Percentiles rank a stretch among this genome's conserved stretches.
phyloP scores from a whole-genome alignment of 164 flowering plant genomes.

The Magnolia kwangsiensis region DNA sequence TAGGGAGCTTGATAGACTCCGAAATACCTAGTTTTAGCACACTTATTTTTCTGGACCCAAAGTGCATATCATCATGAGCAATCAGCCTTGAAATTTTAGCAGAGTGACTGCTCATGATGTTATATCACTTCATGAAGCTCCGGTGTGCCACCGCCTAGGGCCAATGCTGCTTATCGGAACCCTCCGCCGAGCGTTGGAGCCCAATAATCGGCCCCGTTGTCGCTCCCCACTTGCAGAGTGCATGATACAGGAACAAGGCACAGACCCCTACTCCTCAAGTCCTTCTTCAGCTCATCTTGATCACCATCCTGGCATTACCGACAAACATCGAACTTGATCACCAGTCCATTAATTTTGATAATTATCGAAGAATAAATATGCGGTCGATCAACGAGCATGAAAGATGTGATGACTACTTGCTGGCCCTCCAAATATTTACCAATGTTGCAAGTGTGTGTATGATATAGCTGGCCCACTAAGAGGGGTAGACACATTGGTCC shows the following conservation, averaged over 20 bases:
- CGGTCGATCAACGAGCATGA: too few species aligned
- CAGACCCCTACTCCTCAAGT: constrained; percentile 76
- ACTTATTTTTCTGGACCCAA: constrained; percentile 9
- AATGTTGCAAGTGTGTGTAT: too few species aligned
- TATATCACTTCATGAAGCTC: constrained; percentile 45
- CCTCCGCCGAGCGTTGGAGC: constrained; percentile 58
- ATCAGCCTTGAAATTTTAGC: constrained; percentile 68
- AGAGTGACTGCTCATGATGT: constrained; percentile 90
- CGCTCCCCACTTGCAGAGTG: constrained; percentile 68
- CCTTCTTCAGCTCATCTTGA: constrained; percentile 45
- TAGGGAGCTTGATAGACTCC: background rate
- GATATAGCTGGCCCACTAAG: too few species aligned
- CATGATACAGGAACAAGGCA: constrained; percentile 74
- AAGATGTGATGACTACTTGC: too few species aligned
- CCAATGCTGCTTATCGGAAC: constrained; percentile 25
- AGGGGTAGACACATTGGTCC: too few species aligned
- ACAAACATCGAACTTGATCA: background rate
- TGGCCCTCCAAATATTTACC: too few species aligned
- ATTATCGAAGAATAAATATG: too few species aligned
- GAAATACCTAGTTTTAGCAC: constrained; percentile 9
- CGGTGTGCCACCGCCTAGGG: constrained; percentile 2
- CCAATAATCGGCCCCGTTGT: constrained; percentile 83
- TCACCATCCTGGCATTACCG: constrained; percentile 27
- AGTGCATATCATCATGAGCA: constrained; percentile 88
- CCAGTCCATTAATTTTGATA: background rate